Conservation (phyloP, 345 rosid genomes). For the Brassica nigra region DNA sequence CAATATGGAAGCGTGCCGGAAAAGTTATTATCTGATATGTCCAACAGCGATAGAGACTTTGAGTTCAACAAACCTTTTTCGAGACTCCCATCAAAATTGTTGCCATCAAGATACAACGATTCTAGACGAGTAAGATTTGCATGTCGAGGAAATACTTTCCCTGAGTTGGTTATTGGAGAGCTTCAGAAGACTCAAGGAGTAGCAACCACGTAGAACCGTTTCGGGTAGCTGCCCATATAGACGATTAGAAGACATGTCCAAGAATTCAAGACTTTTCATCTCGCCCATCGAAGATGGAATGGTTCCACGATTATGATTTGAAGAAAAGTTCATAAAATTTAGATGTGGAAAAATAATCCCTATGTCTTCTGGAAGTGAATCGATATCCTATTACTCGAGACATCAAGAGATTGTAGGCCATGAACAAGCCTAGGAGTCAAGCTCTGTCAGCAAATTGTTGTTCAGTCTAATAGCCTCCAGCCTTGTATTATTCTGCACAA, state of each 20-base stretch:
- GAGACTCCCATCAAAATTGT: neutral
- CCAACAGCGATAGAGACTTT: neutral
- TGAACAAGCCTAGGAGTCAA: constrained; percentile 13
- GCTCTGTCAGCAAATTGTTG: constrained; percentile 6
- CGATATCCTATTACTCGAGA: constrained; percentile 9
- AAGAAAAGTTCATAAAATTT: neutral
- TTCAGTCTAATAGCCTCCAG: neutral
- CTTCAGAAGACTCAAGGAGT: neutral
- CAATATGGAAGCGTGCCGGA: neutral
- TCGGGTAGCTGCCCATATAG: constrained; percentile 14
- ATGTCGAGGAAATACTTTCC: neutral
- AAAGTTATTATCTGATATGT: neutral
- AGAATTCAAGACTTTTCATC: neutral
- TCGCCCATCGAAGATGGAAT: constrained; percentile 14
- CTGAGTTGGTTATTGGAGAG: constrained; percentile 1
- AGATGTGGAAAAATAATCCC: constrained; percentile 15
- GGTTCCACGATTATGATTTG: constrained; percentile 7
- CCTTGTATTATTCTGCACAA: constrained; percentile 28
- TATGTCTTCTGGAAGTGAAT: constrained; percentile 8
- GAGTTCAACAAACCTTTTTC: neutral
- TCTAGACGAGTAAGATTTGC: neutral
- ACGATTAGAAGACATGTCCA: constrained; percentile 20
- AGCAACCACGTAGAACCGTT: neutral
- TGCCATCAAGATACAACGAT: neutral
- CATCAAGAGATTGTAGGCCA: constrained; percentile 8